These are phyloP conservation scores for Graphilbum fragrans DNA, from an alignment of 2,329 filamentous ascomycete species.

Conservation along the genomic window DNA sequence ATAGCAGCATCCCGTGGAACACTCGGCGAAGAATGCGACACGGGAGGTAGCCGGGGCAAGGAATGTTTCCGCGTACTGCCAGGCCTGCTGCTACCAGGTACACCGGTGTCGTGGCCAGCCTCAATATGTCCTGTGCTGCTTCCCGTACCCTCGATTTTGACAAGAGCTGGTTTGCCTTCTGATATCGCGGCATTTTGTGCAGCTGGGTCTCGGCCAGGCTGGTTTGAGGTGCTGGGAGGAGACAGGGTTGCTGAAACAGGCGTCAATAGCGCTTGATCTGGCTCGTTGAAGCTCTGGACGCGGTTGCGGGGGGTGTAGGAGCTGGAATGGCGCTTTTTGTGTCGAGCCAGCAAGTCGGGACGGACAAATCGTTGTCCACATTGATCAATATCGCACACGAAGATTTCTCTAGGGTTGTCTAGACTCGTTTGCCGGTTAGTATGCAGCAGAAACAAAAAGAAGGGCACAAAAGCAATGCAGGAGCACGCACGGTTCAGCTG, in stretches of 20 bases:
- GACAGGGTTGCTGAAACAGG: slow-evolving; percentile 8
- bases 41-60: slow-evolving; percentile 6
- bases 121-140: neutral
- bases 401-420: slow-evolving; percentile 75
- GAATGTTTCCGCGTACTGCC: too few species aligned
- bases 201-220: too few species aligned
- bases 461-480: slow-evolving; percentile 3
- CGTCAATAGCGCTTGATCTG: slow-evolving; percentile 14
- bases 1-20: slow-evolving; percentile 33
- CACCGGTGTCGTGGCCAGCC: neutral
- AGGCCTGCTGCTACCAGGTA: too few species aligned
- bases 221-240: too few species aligned
- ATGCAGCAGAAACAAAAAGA: slow-evolving; percentile 11
- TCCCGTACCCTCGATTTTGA: neutral
- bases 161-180: too few species aligned
- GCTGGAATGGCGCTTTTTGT: slow-evolving; percentile 52
- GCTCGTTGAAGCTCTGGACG: slow-evolving; percentile 32
- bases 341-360: slow-evolving; percentile 60
- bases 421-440: neutral
- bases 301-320: slow-evolving; percentile 38
- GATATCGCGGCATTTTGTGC: too few species aligned
- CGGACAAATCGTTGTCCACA: slow-evolving; percentile 70
- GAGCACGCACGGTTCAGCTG: slow-evolving; percentile 57
- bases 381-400: slow-evolving; percentile 60
- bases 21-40: slow-evolving; percentile 15